These are phyloP conservation scores for Aspergillus heteromorphus DNA, from an alignment of 495 filamentous ascomycete genomes.

Conservation along the genomic window DNA sequence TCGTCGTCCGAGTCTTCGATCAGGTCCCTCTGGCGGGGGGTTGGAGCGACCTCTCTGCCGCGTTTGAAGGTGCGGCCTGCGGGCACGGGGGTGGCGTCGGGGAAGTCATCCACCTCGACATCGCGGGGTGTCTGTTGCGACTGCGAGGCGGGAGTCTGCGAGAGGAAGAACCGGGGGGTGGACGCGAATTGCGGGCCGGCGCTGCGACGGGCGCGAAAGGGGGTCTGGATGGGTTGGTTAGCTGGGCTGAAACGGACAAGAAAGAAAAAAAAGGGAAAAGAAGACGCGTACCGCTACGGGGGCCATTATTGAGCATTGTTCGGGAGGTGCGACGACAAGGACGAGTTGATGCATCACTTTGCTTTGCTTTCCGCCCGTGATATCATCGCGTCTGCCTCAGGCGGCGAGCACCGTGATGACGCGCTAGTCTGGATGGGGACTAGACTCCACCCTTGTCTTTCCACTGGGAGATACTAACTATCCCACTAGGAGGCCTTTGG, in stretches of 20 bases:
- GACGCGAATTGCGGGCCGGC: conserved; percentile 36
- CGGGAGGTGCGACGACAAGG: neutral
- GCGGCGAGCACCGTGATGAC: too few relatives aligned
- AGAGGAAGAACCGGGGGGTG: conserved; percentile 38
- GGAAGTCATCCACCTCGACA: conserved; percentile 16
- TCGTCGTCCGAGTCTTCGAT: conserved; percentile 35
- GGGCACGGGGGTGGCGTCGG: conserved; percentile 14
- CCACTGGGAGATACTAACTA: too few relatives aligned
- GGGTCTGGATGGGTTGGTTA: conserved; percentile 14
- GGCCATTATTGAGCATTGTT: too few relatives aligned
- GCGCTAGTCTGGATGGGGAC: too few relatives aligned
- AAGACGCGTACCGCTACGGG: neutral
- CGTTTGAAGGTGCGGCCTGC: conserved; percentile 4
- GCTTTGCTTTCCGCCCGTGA: too few relatives aligned
- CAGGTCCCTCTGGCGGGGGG: conserved; percentile 24
- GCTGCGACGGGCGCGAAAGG: conserved; percentile 28
- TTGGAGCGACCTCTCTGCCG: neutral
- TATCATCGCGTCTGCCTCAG: neutral
- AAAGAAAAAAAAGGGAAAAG: neutral
- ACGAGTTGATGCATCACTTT: conserved; percentile 1
- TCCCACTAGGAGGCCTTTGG: too few relatives aligned
- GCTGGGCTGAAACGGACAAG: too few relatives aligned
- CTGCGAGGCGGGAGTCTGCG: conserved; percentile 12
- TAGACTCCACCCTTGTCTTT: too few relatives aligned
- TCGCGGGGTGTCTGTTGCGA: conserved; percentile 6